Evolutionary conservation across 192 early-diverging fungal genomes (phyloP).

Genomic region (Mortierella claussenii): DNA sequence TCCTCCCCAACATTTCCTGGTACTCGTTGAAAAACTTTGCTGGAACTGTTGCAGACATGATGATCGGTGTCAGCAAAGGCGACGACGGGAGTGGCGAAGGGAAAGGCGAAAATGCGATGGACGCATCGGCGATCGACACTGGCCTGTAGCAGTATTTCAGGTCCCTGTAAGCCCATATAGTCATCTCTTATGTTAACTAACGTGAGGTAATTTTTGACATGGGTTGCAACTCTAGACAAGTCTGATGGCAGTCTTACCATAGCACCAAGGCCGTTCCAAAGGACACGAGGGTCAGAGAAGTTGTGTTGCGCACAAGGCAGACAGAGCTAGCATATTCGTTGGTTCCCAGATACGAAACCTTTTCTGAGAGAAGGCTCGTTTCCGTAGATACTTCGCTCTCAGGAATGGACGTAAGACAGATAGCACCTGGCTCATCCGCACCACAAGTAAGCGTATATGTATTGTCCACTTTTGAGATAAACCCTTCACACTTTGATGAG

Average conservation of each 20-base stretch:
- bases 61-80: background rate
- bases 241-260: slow-evolving; percentile 1
- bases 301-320: background rate
- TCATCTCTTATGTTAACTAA: no score
- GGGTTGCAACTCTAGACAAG: background rate
- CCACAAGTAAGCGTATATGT: slow-evolving; percentile 14
- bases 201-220: background rate
- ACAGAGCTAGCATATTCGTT: slow-evolving; percentile 3
- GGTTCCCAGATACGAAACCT: background rate
- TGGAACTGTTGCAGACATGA: slow-evolving; percentile 23
- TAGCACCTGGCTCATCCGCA: slow-evolving; percentile 4
- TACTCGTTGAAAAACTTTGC: slow-evolving; percentile 8
- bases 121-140: background rate
- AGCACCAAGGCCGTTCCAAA: slow-evolving; percentile 2
- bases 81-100: background rate
- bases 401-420: slow-evolving; percentile 18
- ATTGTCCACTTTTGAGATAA: no score
- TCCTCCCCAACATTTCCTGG: background rate
- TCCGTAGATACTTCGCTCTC: background rate
- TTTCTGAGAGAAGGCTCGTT: background rate
- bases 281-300: slow-evolving; percentile 5
- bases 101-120: background rate
- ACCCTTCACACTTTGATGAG: background rate
- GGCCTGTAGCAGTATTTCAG: background rate
- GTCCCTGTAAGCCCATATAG: slow-evolving; percentile 19